These are phyloP conservation scores for Sodiomyces alkalinus DNA, from an alignment of 2,329 filamentous ascomycete species.

Conservation along the genomic window DNA sequence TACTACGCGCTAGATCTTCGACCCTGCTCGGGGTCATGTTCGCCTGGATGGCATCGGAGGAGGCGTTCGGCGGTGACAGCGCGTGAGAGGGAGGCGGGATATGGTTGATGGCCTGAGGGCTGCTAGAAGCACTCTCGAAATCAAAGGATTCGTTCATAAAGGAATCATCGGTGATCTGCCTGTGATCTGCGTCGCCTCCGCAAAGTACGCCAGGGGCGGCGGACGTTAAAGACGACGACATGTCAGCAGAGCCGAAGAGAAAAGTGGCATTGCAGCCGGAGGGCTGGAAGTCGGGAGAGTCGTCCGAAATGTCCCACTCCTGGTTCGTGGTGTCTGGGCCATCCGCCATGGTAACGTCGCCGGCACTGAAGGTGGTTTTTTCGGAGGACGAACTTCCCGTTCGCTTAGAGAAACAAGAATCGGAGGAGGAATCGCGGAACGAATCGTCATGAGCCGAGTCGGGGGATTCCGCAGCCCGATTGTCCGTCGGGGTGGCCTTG, in stretches of 20 bases:
- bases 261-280: no score
- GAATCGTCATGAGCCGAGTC: conserved; percentile 23
- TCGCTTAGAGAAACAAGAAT: conserved; percentile 34
- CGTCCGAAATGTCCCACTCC: conserved; percentile 27
- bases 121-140: conserved; percentile 43
- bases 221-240: conserved; percentile 11
- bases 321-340: conserved; percentile 20
- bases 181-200: conserved; percentile 15
- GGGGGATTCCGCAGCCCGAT: conserved; percentile 22
- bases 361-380: conserved; percentile 23
- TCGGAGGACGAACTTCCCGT: conserved; percentile 30
- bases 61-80: conserved; percentile 25
- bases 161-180: conserved; percentile 19
- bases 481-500: conserved; percentile 6
- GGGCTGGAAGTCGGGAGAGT: no score
- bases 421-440: conserved; percentile 34
- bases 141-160: conserved; percentile 36
- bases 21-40: conserved; percentile 12
- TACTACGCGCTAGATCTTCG: conserved; percentile 17
- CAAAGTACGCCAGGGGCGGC: no score
- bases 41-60: conserved; percentile 15
- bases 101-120: conserved; percentile 27
- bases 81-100: no score
- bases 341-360: conserved; percentile 28
- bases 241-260: conserved; percentile 16